Conservation (phyloP, 164 flowering plant genomes). For the Kingdonia uniflora region DNA sequence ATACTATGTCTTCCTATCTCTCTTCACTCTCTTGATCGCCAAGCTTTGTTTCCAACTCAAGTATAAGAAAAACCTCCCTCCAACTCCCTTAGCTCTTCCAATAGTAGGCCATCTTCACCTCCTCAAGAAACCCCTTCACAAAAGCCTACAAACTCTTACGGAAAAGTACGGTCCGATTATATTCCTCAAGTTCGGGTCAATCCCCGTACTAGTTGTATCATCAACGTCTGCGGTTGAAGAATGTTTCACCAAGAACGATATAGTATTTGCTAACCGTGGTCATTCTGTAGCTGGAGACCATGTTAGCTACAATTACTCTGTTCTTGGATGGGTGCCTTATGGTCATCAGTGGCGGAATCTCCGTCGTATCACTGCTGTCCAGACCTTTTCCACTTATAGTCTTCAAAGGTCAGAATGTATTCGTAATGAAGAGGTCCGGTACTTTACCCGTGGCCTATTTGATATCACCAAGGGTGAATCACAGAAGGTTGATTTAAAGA, state of each 20-base stretch:
- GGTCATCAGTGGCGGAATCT: conserved; percentile 34
- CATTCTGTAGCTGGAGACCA: conserved; percentile 5
- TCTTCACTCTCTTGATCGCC: conserved; percentile 2
- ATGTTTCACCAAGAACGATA: conserved; percentile 20
- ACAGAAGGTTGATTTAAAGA: conserved; percentile 9
- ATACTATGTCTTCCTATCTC: not conserved
- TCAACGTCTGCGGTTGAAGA: conserved; percentile 16
- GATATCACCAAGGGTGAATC: not conserved
- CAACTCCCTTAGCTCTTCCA: conserved; percentile 15
- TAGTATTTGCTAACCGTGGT: conserved; percentile 19
- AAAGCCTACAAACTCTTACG: conserved; percentile 9
- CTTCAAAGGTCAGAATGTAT: conserved; percentile 13
- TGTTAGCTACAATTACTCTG: conserved; percentile 15
- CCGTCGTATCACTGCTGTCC: conserved; percentile 14
- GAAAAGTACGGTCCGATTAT: conserved; percentile 13
- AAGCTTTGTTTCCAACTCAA: not conserved
- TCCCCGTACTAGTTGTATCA: conserved; percentile 14
- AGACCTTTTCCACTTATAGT: conserved; percentile 21
- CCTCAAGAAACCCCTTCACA: conserved; percentile 12
- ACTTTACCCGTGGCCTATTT: not conserved
- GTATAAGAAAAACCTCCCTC: conserved; percentile 13
- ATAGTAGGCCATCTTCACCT: conserved; percentile 23
- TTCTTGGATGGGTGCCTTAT: conserved; percentile 10
- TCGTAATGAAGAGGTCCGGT: conserved; percentile 18
- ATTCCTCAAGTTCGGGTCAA: conserved; percentile 16